phyloP scores from a whole-genome alignment of 2,329 filamentous ascomycete genomes.

The Stromatinia cepivora region DNA sequence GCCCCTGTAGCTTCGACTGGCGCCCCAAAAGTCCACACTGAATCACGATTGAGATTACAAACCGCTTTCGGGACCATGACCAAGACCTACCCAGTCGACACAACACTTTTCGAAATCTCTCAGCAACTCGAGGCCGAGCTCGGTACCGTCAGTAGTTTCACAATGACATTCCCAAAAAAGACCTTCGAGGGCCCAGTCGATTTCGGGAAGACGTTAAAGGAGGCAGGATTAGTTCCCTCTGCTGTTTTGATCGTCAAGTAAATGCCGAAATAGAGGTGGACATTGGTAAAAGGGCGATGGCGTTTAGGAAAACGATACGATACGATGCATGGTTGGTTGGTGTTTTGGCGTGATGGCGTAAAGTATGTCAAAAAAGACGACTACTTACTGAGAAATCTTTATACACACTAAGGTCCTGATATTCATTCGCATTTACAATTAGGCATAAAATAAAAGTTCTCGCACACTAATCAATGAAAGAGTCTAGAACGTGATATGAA shows the following conservation, averaged over 20 bases:
- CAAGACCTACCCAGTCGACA: constrained; percentile 86
- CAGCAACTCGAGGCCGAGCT: constrained; percentile 71
- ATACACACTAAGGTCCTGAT: background rate
- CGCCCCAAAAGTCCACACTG: constrained; percentile 59
- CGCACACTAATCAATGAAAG: background rate
- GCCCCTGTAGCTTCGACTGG: constrained; percentile 46
- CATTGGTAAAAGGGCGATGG: background rate
- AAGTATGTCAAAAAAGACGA: background rate
- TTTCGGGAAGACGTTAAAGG: constrained; percentile 88
- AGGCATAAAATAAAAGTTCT: background rate
- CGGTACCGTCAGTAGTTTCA: constrained; percentile 74
- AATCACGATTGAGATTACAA: constrained; percentile 80
- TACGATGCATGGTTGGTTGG: constrained; percentile 10
- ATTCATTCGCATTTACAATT: background rate
- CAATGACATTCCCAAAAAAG: constrained; percentile 85
- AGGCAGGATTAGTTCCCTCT: constrained; percentile 85
- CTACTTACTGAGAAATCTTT: background rate
- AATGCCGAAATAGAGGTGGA: background rate
- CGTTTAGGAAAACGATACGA: background rate
- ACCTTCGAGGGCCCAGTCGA: constrained; percentile 68
- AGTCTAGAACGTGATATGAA: background rate
- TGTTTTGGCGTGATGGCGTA: constrained; percentile 6
- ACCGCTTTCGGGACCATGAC: constrained; percentile 72
- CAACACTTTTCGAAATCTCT: constrained; percentile 89
- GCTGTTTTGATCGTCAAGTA: constrained; percentile 79